Evolutionary conservation across 2,329 filamentous ascomycete genomes (phyloP), one percentile per base, ranked within the genome.

Genomic region (Chrysoporthe austroafricana): DNA sequence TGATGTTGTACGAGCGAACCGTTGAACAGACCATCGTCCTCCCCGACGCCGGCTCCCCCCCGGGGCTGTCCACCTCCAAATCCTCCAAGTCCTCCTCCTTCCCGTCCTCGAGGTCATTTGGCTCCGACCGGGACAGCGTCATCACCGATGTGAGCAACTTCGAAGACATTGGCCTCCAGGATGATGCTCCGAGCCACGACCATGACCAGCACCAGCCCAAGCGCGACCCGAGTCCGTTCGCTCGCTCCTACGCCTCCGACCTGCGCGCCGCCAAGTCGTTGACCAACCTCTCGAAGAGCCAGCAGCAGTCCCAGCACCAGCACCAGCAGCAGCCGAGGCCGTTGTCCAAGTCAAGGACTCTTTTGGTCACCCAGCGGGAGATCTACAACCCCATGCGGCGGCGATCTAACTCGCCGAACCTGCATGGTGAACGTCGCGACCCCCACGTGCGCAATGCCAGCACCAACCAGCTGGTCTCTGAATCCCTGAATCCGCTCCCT

Each of bases 71-170:
- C 61, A 80, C 83, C 72, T 96, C 93, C 69, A 96, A 95, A 79
- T 96, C 93, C 70, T 97, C 93, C 72, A 96, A 96, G 79, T 94
- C 93, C 39, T 96, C 93, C 5, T 97, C 93, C 62, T 91, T 95
- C 74, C 91, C 90, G 73, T 97, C 94, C 48, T 90, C 91, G 66
- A 89, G 44, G 16, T 65, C 66, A 8, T 68, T 70, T 26, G 63
- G 87, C 70, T 91, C 90, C 74, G 91, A 93, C 74, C 91, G 92
- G 73, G 88, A 90, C 74, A 87, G 85, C 72, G 85, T 89, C 62
- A 82, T 92, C 58, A 85, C 88, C 63, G 92, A 97, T 75, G 87
- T 91, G 67, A 89, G 88, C 71, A 90, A 97, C 77, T 97, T 97
- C 74, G 95, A 98, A 77, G 95, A 97, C 72, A 97, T 97, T 76